Evolutionary conservation across 345 rosid species (phyloP).

Genomic region (Eucalyptus tenuipes): DNA sequence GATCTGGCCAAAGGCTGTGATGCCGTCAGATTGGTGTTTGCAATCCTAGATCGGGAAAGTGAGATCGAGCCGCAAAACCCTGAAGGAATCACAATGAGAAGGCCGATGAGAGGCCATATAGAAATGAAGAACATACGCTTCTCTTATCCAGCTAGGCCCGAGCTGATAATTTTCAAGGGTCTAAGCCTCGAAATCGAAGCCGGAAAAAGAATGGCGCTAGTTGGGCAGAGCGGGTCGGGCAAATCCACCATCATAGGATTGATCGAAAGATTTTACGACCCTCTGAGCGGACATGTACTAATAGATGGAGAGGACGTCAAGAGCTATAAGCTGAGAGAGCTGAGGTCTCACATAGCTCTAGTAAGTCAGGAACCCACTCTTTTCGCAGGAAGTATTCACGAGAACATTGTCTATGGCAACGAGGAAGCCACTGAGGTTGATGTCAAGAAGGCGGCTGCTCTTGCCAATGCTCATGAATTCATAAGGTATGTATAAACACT

Average conservation of each 20-base stretch:
- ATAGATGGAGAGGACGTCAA: conserved; percentile 43
- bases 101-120: conserved; percentile 6
- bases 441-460: conserved; percentile 34
- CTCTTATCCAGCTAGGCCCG: conserved; percentile 30
- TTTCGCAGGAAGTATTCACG: conserved; percentile 50
- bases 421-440: conserved; percentile 33
- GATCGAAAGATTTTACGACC: conserved; percentile 57
- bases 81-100: background rate
- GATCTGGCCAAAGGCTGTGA: conserved; percentile 25
- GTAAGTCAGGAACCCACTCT: conserved; percentile 66
- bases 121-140: conserved; percentile 20
- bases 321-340: conserved; percentile 24
- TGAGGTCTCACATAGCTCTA: conserved; percentile 42
- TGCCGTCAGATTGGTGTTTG: conserved; percentile 20
- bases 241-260: conserved; percentile 51
- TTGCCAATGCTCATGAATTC: conserved; percentile 59
- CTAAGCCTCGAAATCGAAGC: conserved; percentile 27
- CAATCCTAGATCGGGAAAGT: conserved; percentile 12
- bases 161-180: conserved; percentile 19
- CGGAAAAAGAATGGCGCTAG: conserved; percentile 41
- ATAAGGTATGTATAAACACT: conserved; percentile 17
- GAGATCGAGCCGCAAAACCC: conserved; percentile 27
- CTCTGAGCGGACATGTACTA: conserved; percentile 23
- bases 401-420: conserved; percentile 44
- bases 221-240: conserved; percentile 55